phyloP scores from a whole-genome alignment of 306 rosid genomes.

The Chamaecrista fasciculata region DNA sequence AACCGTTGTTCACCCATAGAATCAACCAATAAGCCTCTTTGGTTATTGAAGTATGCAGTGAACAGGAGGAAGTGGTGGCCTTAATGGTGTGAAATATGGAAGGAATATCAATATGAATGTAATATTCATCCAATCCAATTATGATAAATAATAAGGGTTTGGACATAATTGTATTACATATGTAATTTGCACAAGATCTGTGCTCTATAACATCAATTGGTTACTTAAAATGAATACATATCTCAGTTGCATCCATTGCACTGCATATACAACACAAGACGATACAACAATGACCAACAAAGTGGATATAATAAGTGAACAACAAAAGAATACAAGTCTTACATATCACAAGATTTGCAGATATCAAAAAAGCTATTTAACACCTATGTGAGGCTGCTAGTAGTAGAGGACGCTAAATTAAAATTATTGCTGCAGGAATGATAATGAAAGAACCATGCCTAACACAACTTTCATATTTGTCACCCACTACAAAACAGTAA shows the following conservation, averaged over 20 bases:
- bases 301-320: slow-evolving; percentile 26
- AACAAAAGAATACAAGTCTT: slow-evolving; percentile 30
- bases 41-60: background rate
- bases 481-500: slow-evolving; percentile 20
- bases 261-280: slow-evolving; percentile 10
- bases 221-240: background rate
- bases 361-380: background rate
- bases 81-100: background rate
- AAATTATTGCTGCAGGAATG: slow-evolving; percentile 1
- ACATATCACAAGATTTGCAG: slow-evolving; percentile 20
- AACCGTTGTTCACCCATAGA: too few species aligned
- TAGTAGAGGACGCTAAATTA: slow-evolving; percentile 1
- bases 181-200: background rate
- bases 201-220: background rate
- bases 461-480: slow-evolving; percentile 25
- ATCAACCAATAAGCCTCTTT: too few species aligned
- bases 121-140: background rate
- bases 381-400: slow-evolving; percentile 23
- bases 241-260: slow-evolving; percentile 20
- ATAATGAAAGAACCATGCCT: slow-evolving; percentile 13
- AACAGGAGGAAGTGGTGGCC: background rate
- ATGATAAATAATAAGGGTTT: background rate
- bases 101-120: background rate
- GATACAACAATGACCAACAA: slow-evolving; percentile 13
- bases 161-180: background rate